phyloP scores from a whole-genome alignment of 2,329 filamentous ascomycete genomes.

The Coniella lustricola region DNA sequence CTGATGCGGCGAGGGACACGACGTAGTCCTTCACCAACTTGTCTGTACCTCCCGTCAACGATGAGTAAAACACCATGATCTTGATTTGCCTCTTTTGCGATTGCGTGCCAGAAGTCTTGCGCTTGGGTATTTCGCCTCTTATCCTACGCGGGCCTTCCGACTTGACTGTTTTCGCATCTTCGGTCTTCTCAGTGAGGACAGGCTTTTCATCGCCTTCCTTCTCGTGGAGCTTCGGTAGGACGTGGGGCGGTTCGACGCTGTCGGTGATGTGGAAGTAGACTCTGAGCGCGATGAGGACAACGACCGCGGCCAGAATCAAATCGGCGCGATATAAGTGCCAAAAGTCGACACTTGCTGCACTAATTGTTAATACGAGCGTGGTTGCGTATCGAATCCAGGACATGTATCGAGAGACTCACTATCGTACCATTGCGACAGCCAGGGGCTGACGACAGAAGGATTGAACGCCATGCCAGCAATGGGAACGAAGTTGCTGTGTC shows the following conservation, averaged over 20 bases:
- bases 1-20: constrained; percentile 44
- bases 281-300: constrained; percentile 32
- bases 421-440: constrained; percentile 9
- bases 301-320: constrained; percentile 33
- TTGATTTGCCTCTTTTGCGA: constrained; percentile 45
- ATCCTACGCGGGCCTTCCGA: constrained; percentile 39
- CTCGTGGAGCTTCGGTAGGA: constrained; percentile 30
- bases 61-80: constrained; percentile 81
- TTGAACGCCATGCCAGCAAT: constrained; percentile 8
- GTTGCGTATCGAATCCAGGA: no score
- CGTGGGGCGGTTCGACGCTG: constrained; percentile 28
- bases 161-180: constrained; percentile 25
- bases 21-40: constrained; percentile 59
- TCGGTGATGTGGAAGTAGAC: constrained; percentile 35
- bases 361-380: background rate
- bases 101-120: constrained; percentile 26
- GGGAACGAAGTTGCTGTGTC: background rate
- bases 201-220: constrained; percentile 7
- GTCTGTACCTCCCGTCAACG: constrained; percentile 77
- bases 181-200: constrained; percentile 12
- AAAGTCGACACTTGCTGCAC: constrained; percentile 26
- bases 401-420: constrained; percentile 1
- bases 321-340: constrained; percentile 42
- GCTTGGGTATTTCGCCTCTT: constrained; percentile 33
- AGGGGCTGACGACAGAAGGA: constrained; percentile 2